phyloP scores from a whole-genome alignment of 1,284 basidiomycete species.

The Pseudozyma sp. region DNA sequence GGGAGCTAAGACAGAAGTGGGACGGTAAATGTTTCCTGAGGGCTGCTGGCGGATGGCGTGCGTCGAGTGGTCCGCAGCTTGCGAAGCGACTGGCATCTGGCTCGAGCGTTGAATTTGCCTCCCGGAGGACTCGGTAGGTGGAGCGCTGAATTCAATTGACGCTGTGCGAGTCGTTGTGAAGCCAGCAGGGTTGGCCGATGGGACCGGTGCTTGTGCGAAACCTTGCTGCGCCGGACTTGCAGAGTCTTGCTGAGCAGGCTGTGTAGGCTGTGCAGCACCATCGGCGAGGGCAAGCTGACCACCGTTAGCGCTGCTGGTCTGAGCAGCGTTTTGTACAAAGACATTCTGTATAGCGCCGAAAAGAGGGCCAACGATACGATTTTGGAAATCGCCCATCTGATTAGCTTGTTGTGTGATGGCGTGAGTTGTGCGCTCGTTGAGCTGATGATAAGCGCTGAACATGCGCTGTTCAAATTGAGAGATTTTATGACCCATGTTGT shows the following conservation, averaged over 20 bases:
- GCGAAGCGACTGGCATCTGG: no score
- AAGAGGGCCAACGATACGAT: constrained; percentile 4
- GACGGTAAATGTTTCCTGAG: no score
- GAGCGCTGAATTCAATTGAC: constrained; percentile 5
- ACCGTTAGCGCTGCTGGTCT: background rate
- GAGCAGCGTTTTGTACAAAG: background rate
- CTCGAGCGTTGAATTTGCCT: background rate
- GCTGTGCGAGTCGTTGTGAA: background rate
- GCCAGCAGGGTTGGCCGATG: background rate
- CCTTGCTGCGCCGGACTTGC: no score
- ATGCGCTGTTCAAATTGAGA: constrained; percentile 8
- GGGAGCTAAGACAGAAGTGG: no score
- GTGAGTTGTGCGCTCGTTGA: constrained; percentile 4
- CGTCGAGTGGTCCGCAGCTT: background rate
- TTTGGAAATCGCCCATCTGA: constrained; percentile 8
- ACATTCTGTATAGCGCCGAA: constrained; percentile 1
- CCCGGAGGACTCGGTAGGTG: background rate
- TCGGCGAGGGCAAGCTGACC: no score
- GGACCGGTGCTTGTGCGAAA: background rate
- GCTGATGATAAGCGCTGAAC: constrained; percentile 8
- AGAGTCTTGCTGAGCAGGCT: no score
- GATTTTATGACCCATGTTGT: background rate
- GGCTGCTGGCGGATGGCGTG: background rate
- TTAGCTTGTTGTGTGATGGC: background rate
- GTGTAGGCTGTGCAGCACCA: no score